These are phyloP conservation scores for Xylaria cubensis DNA, from an alignment of 495 filamentous ascomycete genomes.

Conservation along the genomic window DNA sequence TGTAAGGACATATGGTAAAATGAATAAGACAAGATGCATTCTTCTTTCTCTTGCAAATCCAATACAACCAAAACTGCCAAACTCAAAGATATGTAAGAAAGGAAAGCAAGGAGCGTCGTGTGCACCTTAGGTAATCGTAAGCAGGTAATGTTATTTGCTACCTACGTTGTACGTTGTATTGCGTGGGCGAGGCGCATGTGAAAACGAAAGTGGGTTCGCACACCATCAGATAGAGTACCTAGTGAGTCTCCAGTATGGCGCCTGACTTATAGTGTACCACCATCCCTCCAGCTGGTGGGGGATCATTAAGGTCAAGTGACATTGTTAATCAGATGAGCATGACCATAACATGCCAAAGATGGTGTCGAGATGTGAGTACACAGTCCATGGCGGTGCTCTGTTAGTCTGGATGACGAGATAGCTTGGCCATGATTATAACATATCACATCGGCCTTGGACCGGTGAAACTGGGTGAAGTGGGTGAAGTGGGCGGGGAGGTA, in stretches of 20 bases:
- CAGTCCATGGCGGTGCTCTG: not conserved
- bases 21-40: not conserved
- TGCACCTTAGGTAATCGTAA: constrained; percentile 3
- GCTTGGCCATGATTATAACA: constrained; percentile 10
- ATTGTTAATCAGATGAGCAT: constrained; percentile 10
- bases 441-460: constrained; percentile 12
- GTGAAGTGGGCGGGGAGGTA: not conserved
- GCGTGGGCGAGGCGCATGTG: constrained; percentile 8
- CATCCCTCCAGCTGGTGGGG: constrained; percentile 16
- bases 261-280: constrained; percentile 23
- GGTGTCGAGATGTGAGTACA: constrained; percentile 22
- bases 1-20: not conserved
- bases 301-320: constrained; percentile 26
- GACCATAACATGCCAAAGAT: constrained; percentile 13
- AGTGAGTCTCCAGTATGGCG: constrained; percentile 18
- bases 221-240: constrained; percentile 14
- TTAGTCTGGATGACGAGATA: not conserved
- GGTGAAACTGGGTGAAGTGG: not conserved
- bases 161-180: not conserved
- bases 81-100: not conserved
- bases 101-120: no score
- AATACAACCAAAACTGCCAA: not conserved
- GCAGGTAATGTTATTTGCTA: not conserved
- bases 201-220: constrained; percentile 25
- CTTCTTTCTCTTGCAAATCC: not conserved